Conservation (phyloP, 768 basidiomycete species). For the Termitomyces sp. region DNA sequence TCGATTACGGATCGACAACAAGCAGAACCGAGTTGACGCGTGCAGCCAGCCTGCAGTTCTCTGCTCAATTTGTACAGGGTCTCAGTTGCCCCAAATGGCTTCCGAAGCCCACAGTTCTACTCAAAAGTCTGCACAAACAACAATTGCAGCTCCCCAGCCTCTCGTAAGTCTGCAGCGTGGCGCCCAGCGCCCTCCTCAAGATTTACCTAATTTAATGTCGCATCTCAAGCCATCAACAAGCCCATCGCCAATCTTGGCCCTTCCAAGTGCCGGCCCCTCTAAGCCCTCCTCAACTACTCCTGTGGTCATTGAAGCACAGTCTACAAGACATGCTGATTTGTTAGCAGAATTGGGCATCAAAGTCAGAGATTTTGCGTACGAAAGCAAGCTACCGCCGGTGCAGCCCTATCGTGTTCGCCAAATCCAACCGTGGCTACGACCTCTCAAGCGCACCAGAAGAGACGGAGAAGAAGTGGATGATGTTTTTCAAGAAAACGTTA, state of each 20-base stretch:
- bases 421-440: constrained; percentile 35
- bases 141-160: constrained; percentile 12
- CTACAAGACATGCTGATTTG: constrained; percentile 12
- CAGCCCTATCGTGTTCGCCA: constrained; percentile 45
- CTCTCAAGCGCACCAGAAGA: constrained; percentile 23
- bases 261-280: constrained; percentile 3
- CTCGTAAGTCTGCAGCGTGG: constrained; percentile 33
- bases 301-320: constrained; percentile 20
- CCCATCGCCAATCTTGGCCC: constrained; percentile 3
- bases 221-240: constrained; percentile 13
- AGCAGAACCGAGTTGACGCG: not conserved
- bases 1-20: not conserved
- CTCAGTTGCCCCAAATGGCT: constrained; percentile 15
- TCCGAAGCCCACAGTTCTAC: not conserved
- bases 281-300: constrained; percentile 15
- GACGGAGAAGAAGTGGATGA: constrained; percentile 21
- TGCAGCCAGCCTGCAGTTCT: not conserved
- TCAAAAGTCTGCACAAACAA: constrained; percentile 14
- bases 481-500: not conserved
- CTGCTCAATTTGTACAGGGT: constrained; percentile 2
- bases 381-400: constrained; percentile 60
- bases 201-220: constrained; percentile 18
- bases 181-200: constrained; percentile 25
- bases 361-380: constrained; percentile 65
- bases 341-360: constrained; percentile 33